Evolutionary conservation across 805 yeast species (phyloP).

Genomic region (Candida silvicultrix): DNA sequence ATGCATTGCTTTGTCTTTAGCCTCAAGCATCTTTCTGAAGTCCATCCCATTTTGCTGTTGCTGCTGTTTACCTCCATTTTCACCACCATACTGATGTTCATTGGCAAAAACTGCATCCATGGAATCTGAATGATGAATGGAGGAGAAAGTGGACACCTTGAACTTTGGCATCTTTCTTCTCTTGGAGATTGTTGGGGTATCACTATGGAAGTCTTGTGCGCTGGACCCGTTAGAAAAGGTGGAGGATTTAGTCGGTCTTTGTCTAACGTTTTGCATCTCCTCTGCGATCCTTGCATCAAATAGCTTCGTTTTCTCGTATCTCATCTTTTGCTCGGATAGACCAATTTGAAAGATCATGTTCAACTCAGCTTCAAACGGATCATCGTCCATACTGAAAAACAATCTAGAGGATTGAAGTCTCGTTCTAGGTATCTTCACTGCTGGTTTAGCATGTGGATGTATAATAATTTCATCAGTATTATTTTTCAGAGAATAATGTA

Average conservation of each 20-base stretch:
- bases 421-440: constrained; percentile 49
- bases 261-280: constrained; percentile 8
- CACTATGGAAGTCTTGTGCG: neutral
- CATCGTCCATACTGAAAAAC: constrained; percentile 71
- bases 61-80: neutral
- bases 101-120: neutral
- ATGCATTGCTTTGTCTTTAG: constrained; percentile 2
- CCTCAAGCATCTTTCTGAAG: neutral
- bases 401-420: constrained; percentile 49
- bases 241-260: constrained; percentile 5
- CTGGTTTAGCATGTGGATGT: constrained; percentile 31
- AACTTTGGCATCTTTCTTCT: neutral
- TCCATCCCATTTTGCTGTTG: neutral
- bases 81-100: neutral
- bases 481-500: constrained; percentile 40
- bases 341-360: constrained; percentile 63
- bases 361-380: constrained; percentile 79
- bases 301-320: constrained; percentile 44
- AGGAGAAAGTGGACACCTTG: neutral
- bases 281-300: constrained; percentile 29
- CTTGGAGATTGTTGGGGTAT: neutral
- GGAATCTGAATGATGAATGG: neutral
- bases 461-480: constrained; percentile 32
- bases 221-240: neutral
- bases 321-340: constrained; percentile 50